Evolutionary conservation across 371 early-diverging fungal species (phyloP).

Genomic region (Mucor indicus): DNA sequence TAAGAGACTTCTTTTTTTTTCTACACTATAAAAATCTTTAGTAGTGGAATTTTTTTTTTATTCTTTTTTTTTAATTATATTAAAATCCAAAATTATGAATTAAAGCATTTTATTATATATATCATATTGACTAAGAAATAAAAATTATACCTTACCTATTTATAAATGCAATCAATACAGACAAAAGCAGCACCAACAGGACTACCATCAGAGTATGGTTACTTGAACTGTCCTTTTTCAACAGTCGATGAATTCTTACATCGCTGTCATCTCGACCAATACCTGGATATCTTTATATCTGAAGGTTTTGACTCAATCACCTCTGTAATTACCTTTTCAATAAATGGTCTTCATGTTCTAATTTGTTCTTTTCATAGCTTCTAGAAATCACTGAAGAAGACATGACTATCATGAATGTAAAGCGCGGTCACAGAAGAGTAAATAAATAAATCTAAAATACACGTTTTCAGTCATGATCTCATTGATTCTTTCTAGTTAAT

Average conservation of each 20-base stretch:
- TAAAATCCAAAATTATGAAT: too few relatives aligned
- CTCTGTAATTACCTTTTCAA: conserved; percentile 20
- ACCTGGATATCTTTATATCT: conserved; percentile 25
- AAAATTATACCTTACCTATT: too few relatives aligned
- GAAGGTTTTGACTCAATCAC: conserved; percentile 41
- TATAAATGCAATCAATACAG: background rate
- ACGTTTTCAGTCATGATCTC: too few relatives aligned
- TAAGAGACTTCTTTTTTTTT: too few relatives aligned
- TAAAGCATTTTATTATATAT: too few relatives aligned
- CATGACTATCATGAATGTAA: conserved; percentile 40
- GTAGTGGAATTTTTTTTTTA: too few relatives aligned
- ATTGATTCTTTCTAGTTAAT: conserved; percentile 25
- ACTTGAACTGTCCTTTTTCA: too few relatives aligned
- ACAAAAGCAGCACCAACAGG: background rate
- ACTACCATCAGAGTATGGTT: too few relatives aligned
- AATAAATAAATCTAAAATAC: background rate
- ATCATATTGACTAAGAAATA: too few relatives aligned
- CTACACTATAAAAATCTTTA: too few relatives aligned
- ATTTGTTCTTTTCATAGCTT: conserved; percentile 17
- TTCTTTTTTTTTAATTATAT: too few relatives aligned
- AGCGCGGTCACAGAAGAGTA: conserved; percentile 47
- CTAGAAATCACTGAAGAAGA: conserved; percentile 41
- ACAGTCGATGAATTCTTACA: conserved; percentile 19
- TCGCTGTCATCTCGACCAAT: conserved; percentile 25
- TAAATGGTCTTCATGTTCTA: conserved; percentile 2